A percentile compares a stretch with the other conserved stretches of the same genome.
These are phyloP conservation scores for Epichloe bromicola DNA, from an alignment of 2,329 filamentous ascomycete species.

Conservation along the genomic window DNA sequence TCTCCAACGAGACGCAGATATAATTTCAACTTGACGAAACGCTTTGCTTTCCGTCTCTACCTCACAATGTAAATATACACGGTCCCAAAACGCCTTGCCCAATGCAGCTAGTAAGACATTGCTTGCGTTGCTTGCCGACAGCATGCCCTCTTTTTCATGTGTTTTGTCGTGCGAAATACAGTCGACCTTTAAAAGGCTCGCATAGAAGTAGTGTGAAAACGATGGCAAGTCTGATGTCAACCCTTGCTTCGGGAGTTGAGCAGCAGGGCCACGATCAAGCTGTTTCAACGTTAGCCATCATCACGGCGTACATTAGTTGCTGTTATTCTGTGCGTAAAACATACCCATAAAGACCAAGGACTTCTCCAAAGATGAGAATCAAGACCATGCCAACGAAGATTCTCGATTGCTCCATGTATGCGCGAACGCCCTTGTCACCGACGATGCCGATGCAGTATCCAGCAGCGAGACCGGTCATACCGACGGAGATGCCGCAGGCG, in stretches of 20 bases:
- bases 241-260: constrained; percentile 76
- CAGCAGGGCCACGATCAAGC: constrained; percentile 84
- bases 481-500: constrained; percentile 78
- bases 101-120: constrained; percentile 18
- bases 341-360: constrained; percentile 91
- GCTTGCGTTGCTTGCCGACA: constrained; percentile 1
- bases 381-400: constrained; percentile 98
- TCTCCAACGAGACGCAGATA: not conserved
- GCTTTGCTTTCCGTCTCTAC: not conserved
- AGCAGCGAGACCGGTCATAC: constrained; percentile 81
- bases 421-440: constrained; percentile 83
- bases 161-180: not conserved
- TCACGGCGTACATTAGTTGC: not conserved
- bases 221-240: constrained; percentile 20
- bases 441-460: constrained; percentile 95
- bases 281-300: constrained; percentile 21
- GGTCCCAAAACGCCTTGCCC: constrained; percentile 25
- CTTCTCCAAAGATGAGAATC: constrained; percentile 97
- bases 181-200: not conserved
- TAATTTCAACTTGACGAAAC: not conserved
- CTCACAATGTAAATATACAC: constrained; percentile 22
- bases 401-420: constrained; percentile 91
- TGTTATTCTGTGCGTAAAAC: constrained; percentile 17
- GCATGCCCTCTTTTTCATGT: not conserved
- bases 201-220: not conserved